phyloP scores from a whole-genome alignment of 2,329 filamentous ascomycete genomes.

The Tolypocladium amazonense region DNA sequence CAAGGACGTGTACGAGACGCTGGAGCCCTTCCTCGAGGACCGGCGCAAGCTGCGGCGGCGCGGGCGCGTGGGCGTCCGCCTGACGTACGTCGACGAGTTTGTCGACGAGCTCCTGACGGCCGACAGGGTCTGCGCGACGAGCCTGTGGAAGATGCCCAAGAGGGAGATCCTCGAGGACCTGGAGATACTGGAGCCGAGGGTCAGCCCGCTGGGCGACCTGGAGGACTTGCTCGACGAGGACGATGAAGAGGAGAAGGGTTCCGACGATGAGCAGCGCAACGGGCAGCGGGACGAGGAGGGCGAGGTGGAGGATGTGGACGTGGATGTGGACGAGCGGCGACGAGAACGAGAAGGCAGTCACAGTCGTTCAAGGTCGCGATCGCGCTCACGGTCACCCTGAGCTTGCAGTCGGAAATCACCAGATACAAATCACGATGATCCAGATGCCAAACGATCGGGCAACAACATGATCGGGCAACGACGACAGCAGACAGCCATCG shows the following conservation, averaged over 20 bases:
- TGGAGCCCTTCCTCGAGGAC: constrained; percentile 80
- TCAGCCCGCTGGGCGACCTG: constrained; percentile 73
- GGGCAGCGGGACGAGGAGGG: constrained; percentile 8
- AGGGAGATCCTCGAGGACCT: constrained; percentile 78
- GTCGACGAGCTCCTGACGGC: constrained; percentile 85
- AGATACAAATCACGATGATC: neutral
- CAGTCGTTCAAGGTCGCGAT: constrained; percentile 13
- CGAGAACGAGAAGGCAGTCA: constrained; percentile 10
- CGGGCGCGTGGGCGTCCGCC: constrained; percentile 59
- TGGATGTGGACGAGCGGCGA: constrained; percentile 26
- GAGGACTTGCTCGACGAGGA: constrained; percentile 59
- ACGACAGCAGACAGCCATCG: neutral
- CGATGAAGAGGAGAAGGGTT: constrained; percentile 36
- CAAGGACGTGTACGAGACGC: constrained; percentile 64
- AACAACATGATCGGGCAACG: neutral
- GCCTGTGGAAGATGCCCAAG: constrained; percentile 80
- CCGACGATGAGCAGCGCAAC: constrained; percentile 14
- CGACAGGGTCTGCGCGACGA: constrained; percentile 84
- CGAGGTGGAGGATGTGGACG: constrained; percentile 20
- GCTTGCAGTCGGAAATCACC: neutral
- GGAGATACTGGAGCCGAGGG: constrained; percentile 74
- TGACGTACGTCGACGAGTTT: constrained; percentile 86
- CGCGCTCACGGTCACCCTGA: constrained; percentile 9
- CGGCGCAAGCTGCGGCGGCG: constrained; percentile 71
- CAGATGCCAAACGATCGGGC: too few relatives aligned